A percentile compares a stretch with the other conserved stretches of the same genome.
phyloP scores from a whole-genome alignment of 2,329 filamentous ascomycete species.

The Pseudopithomyces chartarum region DNA sequence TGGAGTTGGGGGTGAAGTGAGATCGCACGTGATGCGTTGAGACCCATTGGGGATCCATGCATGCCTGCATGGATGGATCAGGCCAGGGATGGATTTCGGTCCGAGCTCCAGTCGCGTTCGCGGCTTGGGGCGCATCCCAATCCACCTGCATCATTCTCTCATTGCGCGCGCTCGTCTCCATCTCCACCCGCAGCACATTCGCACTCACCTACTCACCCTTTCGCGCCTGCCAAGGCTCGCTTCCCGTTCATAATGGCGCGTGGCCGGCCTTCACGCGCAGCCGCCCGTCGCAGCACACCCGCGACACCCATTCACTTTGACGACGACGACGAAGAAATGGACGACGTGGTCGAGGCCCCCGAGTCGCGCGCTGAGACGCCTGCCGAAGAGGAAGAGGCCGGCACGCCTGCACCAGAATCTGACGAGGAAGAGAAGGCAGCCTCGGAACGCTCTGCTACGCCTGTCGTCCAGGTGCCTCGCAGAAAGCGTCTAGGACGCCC shows the following conservation, averaged over 20 bases:
- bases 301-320: constrained; percentile 40
- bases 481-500: constrained; percentile 81
- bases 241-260: constrained; percentile 36
- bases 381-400: constrained; percentile 56
- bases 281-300: constrained; percentile 46
- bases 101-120: neutral
- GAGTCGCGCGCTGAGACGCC: constrained; percentile 43
- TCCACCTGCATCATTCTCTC: neutral
- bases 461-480: constrained; percentile 63
- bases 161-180: constrained; percentile 1
- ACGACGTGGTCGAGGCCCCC: constrained; percentile 41
- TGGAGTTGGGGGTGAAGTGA: neutral
- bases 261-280: constrained; percentile 44
- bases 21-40: neutral
- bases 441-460: constrained; percentile 51
- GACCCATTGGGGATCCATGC: too few species aligned
- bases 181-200: neutral
- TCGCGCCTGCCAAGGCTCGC: neutral
- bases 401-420: constrained; percentile 52
- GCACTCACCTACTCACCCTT: neutral
- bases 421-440: constrained; percentile 53
- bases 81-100: neutral
- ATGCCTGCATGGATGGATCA: neutral
- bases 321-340: constrained; percentile 39
- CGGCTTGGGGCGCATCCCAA: constrained; percentile 2